Conservation (phyloP, 2,329 filamentous ascomycete species). For the Colletotrichum brevisporum region DNA sequence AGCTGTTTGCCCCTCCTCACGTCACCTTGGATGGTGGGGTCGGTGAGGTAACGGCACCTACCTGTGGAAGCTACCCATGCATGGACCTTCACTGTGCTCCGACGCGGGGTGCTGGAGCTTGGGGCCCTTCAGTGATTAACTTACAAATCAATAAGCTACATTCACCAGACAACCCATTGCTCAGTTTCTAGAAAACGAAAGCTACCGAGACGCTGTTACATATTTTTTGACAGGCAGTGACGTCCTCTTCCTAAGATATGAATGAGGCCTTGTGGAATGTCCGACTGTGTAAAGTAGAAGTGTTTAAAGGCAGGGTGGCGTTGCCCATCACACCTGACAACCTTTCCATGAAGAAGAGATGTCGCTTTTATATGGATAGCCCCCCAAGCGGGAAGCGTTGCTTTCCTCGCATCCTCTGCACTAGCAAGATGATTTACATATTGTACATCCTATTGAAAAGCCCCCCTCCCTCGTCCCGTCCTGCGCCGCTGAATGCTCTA, state of each 20-base stretch:
- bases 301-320: no score
- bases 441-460: neutral
- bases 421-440: constrained; percentile 5
- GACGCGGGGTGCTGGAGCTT: constrained; percentile 37
- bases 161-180: no score
- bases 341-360: constrained; percentile 2
- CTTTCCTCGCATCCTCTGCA: neutral
- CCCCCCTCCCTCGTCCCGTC: neutral
- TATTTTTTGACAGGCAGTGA: no score
- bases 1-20: no score
- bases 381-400: constrained; percentile 2
- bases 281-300: no score
- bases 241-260: no score
- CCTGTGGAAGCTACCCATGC: neutral
- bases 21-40: constrained; percentile 21
- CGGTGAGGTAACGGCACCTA: constrained; percentile 32
- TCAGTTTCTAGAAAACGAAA: no score
- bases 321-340: no score
- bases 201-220: no score
- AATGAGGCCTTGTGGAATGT: no score
- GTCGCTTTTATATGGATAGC: neutral
- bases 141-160: no score
- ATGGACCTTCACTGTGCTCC: neutral
- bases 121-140: constrained; percentile 1
- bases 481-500: constrained; percentile 6